phyloP scores from a whole-genome alignment of 116 monocot genomes.

The Cymodocea nodosa region DNA sequence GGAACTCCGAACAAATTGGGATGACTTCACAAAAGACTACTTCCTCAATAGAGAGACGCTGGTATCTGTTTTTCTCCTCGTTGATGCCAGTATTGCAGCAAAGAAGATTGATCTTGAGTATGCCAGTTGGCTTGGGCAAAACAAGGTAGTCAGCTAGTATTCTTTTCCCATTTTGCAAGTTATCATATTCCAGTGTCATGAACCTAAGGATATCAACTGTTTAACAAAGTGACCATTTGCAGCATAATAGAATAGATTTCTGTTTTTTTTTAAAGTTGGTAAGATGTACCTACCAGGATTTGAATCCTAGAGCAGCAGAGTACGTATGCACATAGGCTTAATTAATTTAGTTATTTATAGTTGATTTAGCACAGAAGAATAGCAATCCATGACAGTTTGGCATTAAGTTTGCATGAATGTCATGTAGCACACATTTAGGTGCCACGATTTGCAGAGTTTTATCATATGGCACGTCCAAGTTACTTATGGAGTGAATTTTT shows the following conservation, averaged over 20 bases:
- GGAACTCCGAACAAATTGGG: slow-evolving; percentile 57
- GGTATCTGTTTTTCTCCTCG: slow-evolving; percentile 81
- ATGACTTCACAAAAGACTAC: slow-evolving; percentile 79
- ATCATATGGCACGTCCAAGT: no score
- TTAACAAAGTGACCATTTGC: neutral
- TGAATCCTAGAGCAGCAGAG: no score
- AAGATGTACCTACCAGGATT: no score
- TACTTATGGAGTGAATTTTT: neutral
- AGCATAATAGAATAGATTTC: neutral
- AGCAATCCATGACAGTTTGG: neutral
- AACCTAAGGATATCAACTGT: neutral
- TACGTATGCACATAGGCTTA: no score
- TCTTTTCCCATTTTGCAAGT: neutral
- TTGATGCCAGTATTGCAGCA: slow-evolving; percentile 93
- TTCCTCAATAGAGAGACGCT: slow-evolving; percentile 63
- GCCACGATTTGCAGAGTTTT: neutral
- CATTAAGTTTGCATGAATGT: neutral
- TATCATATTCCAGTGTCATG: neutral
- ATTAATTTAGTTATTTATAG: no score
- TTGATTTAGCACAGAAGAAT: no score
- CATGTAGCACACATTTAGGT: no score
- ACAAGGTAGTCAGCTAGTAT: slow-evolving; percentile 37
- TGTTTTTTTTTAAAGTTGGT: no score
- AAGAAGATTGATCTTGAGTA: slow-evolving; percentile 94
- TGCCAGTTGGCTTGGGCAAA: slow-evolving; percentile 84